Base-by-base conservation (phyloP, 2,329 filamentous ascomycete genomes). In the Phialophora chinensis region DNA sequence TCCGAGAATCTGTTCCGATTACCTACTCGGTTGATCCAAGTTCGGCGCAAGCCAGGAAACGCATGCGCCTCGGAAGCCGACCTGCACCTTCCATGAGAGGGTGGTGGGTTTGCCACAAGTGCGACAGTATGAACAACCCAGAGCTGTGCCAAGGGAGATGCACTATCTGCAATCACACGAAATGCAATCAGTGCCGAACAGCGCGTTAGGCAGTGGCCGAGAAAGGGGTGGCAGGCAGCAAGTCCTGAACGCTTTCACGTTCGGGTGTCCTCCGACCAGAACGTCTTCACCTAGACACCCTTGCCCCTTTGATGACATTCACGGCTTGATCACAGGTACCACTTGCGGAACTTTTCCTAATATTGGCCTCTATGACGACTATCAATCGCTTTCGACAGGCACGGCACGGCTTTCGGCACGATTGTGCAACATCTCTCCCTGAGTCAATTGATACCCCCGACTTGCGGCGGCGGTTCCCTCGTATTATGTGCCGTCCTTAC, bases 91-190 rank as follows among this genome's bases (percentile, higher is more conserved):
- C 66, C 5, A 66, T 62, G 66, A 50, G 50, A 20, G 65, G 65
- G 2, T 72, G 61, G 63, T 72, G 70, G 71, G 33, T 35, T 20
- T 70, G 69, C 25, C 63, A 68, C 52, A 55, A 65, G 12, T 62
- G 65, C 20, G 4, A 31, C 4, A 65, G 70, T 57, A 44, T 68
- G 57, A 70, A 72, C 66, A 73, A 70, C 44, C 69, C 68, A 2
- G 59, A 20, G 2, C 49, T 72, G 27, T 29, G 42, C 47, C 44
- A 63, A 7, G 65, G 62, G 11, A 57, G n/a, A 50, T 71, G 70
- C 42, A 49, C 56, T 17, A 20, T 53, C 27, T 72, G 71, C 59
- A 14, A 33, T 29, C 71, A 72, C 60, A 29, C 33, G 4, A 60
- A 59, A 35, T 66, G 66, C 56, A 2, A 2, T 0, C 17, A 59